These are phyloP conservation scores for Pugionium dolabratum DNA, from an alignment of 345 rosid genomes.

Conservation along the genomic window DNA sequence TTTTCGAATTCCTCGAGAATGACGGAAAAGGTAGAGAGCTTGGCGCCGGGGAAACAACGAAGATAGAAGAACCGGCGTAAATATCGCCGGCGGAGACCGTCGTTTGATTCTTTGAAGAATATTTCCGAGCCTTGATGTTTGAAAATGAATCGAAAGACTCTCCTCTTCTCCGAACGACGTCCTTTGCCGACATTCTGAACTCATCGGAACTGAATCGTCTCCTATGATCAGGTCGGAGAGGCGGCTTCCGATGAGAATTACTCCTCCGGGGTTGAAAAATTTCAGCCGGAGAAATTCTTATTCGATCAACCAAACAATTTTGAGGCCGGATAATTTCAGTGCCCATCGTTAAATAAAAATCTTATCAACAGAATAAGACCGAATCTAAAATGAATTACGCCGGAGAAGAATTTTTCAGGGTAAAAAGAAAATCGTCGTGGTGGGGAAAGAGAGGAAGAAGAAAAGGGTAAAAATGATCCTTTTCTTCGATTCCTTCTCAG, in stretches of 20 bases:
- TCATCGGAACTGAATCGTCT: slow-evolving; percentile 48
- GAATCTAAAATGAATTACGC: not conserved
- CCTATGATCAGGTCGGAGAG: slow-evolving; percentile 41
- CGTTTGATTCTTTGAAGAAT: slow-evolving; percentile 29
- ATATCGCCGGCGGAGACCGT: slow-evolving; percentile 37
- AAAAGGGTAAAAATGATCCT: slow-evolving; percentile 37
- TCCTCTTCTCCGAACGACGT: slow-evolving; percentile 50
- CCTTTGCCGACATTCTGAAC: slow-evolving; percentile 31
- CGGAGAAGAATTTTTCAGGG: not conserved
- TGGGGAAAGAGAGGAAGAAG: slow-evolving; percentile 25
- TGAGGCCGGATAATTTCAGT: slow-evolving; percentile 81
- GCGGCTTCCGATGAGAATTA: slow-evolving; percentile 48
- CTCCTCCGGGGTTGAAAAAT: slow-evolving; percentile 52
- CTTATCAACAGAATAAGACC: not conserved
- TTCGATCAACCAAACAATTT: slow-evolving; percentile 53
- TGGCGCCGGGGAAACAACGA: slow-evolving; percentile 58
- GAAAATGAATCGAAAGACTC: slow-evolving; percentile 52
- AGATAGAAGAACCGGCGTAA: slow-evolving; percentile 65
- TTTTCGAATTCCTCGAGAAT: slow-evolving; percentile 46
- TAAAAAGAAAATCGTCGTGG: not conserved
- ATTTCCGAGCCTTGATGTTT: slow-evolving; percentile 37
- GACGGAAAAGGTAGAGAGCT: slow-evolving; percentile 69
- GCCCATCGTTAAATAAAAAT: slow-evolving; percentile 50
- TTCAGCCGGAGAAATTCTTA: slow-evolving; percentile 50
- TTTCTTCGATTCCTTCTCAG: slow-evolving; percentile 39